These are phyloP conservation scores for Balamuthia mandrillaris DNA, from an alignment of 208 protist species.

Conservation along the genomic window DNA sequence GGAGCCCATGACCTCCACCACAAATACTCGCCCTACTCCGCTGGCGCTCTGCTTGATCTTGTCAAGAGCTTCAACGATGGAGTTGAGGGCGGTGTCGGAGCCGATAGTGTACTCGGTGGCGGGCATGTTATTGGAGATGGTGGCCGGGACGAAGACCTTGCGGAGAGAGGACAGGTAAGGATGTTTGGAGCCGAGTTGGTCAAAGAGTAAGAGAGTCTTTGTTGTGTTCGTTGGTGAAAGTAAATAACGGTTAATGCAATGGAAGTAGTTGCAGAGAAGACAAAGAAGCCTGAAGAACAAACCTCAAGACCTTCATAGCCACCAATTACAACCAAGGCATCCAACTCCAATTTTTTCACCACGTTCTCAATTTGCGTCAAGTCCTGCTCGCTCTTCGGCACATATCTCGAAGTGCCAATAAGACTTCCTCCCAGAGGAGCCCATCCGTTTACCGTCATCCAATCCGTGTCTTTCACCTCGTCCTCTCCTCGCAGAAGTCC, in stretches of 20 bases:
- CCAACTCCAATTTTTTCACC: slow-evolving; percentile 33
- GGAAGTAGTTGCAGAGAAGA: neutral
- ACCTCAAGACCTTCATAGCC: slow-evolving; percentile 65
- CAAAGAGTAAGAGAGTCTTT: too few species aligned
- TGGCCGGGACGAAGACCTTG: slow-evolving; percentile 62
- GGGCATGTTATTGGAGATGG: slow-evolving; percentile 63
- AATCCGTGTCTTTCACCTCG: slow-evolving; percentile 44
- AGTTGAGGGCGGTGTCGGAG: slow-evolving; percentile 67
- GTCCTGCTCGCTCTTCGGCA: slow-evolving; percentile 27
- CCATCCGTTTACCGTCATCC: slow-evolving; percentile 62
- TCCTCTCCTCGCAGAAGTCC: slow-evolving; percentile 40
- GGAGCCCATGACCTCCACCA: slow-evolving; percentile 65
- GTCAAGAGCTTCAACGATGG: slow-evolving; percentile 58
- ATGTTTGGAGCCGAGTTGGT: neutral
- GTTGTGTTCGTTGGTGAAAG: neutral
- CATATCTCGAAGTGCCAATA: neutral
- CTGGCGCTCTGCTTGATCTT: slow-evolving; percentile 52
- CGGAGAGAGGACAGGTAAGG: slow-evolving; percentile 33
- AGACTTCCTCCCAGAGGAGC: slow-evolving; percentile 39
- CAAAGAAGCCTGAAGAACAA: neutral
- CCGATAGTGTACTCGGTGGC: slow-evolving; percentile 61
- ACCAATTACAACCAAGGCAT: slow-evolving; percentile 58
- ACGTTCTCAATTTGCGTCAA: slow-evolving; percentile 37
- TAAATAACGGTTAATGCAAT: neutral
- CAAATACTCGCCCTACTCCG: slow-evolving; percentile 53